A percentile compares a stretch with the other conserved stretches of the same genome.
Evolutionary conservation across 768 basidiomycete species (phyloP).

Genomic region (Hemileccinum rubropunctum): DNA sequence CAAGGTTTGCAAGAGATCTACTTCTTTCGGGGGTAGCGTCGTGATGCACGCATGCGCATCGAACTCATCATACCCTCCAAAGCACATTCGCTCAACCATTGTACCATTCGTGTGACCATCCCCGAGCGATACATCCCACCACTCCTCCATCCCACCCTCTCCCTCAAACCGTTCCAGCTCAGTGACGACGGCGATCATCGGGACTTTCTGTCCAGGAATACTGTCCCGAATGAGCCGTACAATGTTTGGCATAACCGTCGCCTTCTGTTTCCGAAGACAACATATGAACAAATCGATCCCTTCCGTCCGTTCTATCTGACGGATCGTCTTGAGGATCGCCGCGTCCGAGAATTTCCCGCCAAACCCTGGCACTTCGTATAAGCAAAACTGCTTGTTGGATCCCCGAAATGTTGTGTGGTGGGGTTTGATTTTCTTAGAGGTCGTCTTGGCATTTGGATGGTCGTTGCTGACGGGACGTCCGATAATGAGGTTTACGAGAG

Average conservation of each 20-base stretch:
- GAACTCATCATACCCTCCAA: slow-evolving; percentile 24
- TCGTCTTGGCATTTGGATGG: slow-evolving; percentile 9
- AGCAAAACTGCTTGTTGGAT: slow-evolving; percentile 1
- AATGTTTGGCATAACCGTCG: slow-evolving; percentile 11
- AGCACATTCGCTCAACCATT: slow-evolving; percentile 22
- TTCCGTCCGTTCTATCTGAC: slow-evolving; percentile 8
- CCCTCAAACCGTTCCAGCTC: slow-evolving; percentile 21
- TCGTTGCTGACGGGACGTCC: slow-evolving; percentile 16
- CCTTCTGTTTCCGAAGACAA: slow-evolving; percentile 21
- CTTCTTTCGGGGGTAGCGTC: slow-evolving; percentile 20
- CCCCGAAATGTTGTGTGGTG: not conserved
- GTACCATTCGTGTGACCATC: slow-evolving; percentile 25
- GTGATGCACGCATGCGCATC: slow-evolving; percentile 40
- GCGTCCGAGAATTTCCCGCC: slow-evolving; percentile 3
- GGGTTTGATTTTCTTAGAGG: not conserved
- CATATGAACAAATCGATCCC: slow-evolving; percentile 26
- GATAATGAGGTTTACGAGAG: slow-evolving; percentile 27
- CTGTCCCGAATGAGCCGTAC: slow-evolving; percentile 6
- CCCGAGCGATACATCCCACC: slow-evolving; percentile 24
- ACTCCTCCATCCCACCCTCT: slow-evolving; percentile 26
- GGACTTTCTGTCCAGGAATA: not conserved
- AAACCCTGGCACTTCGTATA: slow-evolving; percentile 27
- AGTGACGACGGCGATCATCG: slow-evolving; percentile 27
- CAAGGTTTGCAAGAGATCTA: slow-evolving; percentile 9
- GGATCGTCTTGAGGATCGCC: slow-evolving; percentile 15